Base-by-base conservation (phyloP, 768 basidiomycete species). In the Tephrocybe sp. region DNA sequence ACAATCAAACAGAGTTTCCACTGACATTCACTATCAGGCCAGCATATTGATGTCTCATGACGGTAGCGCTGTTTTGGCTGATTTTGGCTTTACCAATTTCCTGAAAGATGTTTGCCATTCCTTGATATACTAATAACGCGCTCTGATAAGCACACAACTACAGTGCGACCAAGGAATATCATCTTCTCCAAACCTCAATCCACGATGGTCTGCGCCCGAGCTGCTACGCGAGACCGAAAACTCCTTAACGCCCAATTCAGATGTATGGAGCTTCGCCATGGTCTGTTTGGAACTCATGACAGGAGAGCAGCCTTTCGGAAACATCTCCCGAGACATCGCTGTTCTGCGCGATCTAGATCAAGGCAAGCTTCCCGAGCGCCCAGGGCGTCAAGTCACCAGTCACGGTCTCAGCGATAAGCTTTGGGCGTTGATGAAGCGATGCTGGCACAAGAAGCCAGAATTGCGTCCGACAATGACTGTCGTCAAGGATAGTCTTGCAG, bases 191-290 rank as follows among this genome's bases (percentile, higher is more conserved):
- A 60, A 49, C 34, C 56, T 62, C 15, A 73, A 66, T 54, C 64
- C 60, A 18, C 69, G 74, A 11, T 75, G 75, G 74, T 59, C 58
- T 40, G 73, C 74, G 2, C 74, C 74, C 8, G 76, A 77, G 49
- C 58, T 76, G 3, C 43, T 75, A 9, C 56, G 59, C 5, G 59
- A 66, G 27, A 61, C 53, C 41, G 66, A 63, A 21, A 41, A 25
- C 12, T 49, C 56, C 11, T 37, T 64, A 24, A 70, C 71, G 19
- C 72, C 65, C 12, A 55, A 68, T 36, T 74, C 73, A 5, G 76
- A 78, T 55, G 67, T 78, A 7, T 79, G 78, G 78, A 73, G 73
- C 25, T 76, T 77, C 53, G 76, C 66, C 9, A 77, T 78, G 70
- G 58, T 75, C 5, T 73, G 71, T 49, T 61, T 76, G 34, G 78